Evolutionary conservation across 305 asterid genomes (phyloP).

Genomic region (Fraxinus xanthoxyloides): DNA sequence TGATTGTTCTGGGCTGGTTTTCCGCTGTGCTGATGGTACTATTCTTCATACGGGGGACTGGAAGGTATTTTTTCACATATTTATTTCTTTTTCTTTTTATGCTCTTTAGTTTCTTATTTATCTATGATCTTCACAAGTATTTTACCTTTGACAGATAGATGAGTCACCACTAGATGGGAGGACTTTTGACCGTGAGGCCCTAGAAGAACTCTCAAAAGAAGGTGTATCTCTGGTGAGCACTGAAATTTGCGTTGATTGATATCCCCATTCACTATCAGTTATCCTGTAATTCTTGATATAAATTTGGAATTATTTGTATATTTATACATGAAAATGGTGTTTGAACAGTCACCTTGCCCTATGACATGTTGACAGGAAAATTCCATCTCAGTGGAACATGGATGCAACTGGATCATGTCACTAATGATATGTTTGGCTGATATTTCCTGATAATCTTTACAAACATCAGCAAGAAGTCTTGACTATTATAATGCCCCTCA

Average conservation of each 20-base stretch:
- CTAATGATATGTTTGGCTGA: background rate
- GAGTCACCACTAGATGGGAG: conserved; percentile 96
- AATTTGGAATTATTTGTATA: background rate
- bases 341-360: background rate
- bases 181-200: conserved; percentile 82
- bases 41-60: conserved; percentile 99
- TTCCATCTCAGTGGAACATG: background rate
- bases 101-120: background rate
- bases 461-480: conserved; percentile 2
- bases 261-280: conserved; percentile 4
- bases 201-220: conserved; percentile 96
- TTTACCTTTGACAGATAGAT: conserved; percentile 64
- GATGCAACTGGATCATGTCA: conserved; percentile 1
- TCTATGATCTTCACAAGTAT: conserved; percentile 20
- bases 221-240: conserved; percentile 95
- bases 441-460: background rate
- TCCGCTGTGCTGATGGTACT: conserved; percentile 96
- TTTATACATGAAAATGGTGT: background rate
- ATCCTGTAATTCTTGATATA: background rate
- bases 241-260: conserved; percentile 4
- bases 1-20: conserved; percentile 96
- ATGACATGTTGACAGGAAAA: background rate
- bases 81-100: background rate
- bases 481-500: background rate
- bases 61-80: conserved; percentile 61